Evolutionary conservation across 2,329 filamentous ascomycete species (phyloP).

Genomic region (Ascocoryne sarcoides): DNA sequence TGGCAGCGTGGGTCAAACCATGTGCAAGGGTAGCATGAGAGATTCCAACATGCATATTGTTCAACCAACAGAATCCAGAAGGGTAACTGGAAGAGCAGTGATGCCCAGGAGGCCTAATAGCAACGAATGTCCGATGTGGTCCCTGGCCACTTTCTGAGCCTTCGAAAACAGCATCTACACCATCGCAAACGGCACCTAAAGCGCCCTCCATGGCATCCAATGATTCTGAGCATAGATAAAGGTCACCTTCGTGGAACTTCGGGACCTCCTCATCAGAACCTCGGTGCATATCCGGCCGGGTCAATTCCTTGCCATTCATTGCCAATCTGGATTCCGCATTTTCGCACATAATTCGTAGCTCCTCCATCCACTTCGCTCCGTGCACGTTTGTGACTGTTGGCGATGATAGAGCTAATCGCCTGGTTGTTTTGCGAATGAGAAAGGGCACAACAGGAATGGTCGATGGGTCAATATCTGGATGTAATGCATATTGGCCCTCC

Average conservation of each 20-base stretch:
- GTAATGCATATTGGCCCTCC: slow-evolving; percentile 59
- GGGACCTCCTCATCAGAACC: slow-evolving; percentile 33
- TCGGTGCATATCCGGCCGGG: slow-evolving; percentile 55
- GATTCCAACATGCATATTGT: slow-evolving; percentile 96
- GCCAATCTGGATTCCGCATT: slow-evolving; percentile 71
- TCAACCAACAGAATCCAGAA: slow-evolving; percentile 97
- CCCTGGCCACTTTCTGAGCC: slow-evolving; percentile 36
- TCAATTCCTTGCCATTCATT: slow-evolving; percentile 67
- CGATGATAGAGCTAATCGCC: slow-evolving; percentile 62
- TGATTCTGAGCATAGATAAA: slow-evolving; percentile 85
- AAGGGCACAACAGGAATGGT: slow-evolving; percentile 60
- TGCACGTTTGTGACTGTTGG: slow-evolving; percentile 83
- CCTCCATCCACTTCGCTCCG: slow-evolving; percentile 86
- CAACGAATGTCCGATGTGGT: slow-evolving; percentile 77
- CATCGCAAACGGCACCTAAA: slow-evolving; percentile 86
- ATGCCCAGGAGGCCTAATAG: slow-evolving; percentile 85
- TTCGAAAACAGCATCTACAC: slow-evolving; percentile 75
- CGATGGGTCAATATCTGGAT: slow-evolving; percentile 48
- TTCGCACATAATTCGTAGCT: slow-evolving; percentile 77
- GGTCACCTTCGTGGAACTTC: slow-evolving; percentile 73
- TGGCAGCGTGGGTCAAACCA: slow-evolving; percentile 71
- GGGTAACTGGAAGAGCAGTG: slow-evolving; percentile 86
- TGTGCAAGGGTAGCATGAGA: slow-evolving; percentile 79
- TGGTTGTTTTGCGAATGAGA: slow-evolving; percentile 70
- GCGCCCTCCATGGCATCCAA: slow-evolving; percentile 82